Evolutionary conservation across 345 rosid genomes (phyloP), one percentile per base, ranked within the genome.

Genomic region (Syzygium aqueum): DNA sequence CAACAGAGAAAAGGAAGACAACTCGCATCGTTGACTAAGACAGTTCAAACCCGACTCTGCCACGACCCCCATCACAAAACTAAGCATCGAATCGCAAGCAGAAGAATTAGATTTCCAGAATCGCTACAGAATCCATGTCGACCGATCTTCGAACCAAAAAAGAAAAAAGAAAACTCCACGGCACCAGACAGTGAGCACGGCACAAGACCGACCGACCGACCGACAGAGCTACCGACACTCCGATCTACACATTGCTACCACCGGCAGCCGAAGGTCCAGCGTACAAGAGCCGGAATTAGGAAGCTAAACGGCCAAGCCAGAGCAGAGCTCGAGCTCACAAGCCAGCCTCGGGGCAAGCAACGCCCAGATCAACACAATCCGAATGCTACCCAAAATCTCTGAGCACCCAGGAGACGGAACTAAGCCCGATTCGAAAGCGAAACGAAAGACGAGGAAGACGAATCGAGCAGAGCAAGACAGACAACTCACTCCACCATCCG

Each of bases 401-500:
- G 56, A 53, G 22, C 22, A 53, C 22, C 16, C 19, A 53, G 21
- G 6, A 53, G 54, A 53, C 54, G 8, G 59, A 22, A 21, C 57
- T 8, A 23, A 54, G 7, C 25, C 21, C 57, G 57, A 54, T 54
- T 11, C 27, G 46, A 43, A 43, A 43, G 46, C 57, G 61, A 3
- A 15, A 30, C 25, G 49, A 6, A 14, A 57, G 51, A 28, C 8
- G 10, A 85, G 51, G 21, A 40, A 25, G 53, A 67, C n/a, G 11
- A 37, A 17, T 21, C 11, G 87, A 83, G 21, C 51, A 87, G 87
- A 87, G 15, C 14, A 51, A 51, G 46, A 43, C 13, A 56, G 25
- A 56, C 50, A 80, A 95, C 99, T 65, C 89, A 98, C 99, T 97
- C 95, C 98, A 78, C 98, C 92, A 85, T 98, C 99, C 85, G 98